phyloP scores from a whole-genome alignment of 2,329 filamentous ascomycete species.

The Colletotrichum orchidophilum region DNA sequence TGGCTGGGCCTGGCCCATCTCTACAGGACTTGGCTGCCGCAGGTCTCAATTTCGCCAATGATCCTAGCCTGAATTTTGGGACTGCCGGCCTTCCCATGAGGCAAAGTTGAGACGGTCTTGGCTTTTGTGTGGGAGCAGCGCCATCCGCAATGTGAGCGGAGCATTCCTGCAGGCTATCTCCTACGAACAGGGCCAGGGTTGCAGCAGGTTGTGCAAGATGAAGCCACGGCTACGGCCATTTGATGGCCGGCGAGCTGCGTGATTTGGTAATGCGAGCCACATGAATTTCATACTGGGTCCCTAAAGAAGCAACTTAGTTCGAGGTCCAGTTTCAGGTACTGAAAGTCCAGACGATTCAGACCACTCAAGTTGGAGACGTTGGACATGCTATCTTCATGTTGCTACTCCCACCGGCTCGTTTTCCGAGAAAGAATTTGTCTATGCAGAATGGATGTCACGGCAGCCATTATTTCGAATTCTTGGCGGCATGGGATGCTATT shows the following conservation, averaged over 20 bases:
- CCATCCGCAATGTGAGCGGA: background rate
- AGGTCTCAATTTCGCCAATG: constrained; percentile 1
- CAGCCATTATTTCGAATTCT: background rate
- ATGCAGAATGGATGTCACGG: background rate
- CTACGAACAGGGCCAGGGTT: background rate
- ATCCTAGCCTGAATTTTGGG: background rate
- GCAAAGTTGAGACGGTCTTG: constrained; percentile 30
- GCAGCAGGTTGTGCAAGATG: background rate
- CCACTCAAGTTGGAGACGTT: background rate
- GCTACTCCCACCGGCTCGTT: background rate
- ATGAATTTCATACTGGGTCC: background rate
- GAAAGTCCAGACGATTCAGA: constrained; percentile 16
- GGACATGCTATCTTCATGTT: background rate
- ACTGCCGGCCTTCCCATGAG: constrained; percentile 9
- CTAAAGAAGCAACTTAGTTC: background rate
- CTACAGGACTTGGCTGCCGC: constrained; percentile 4
- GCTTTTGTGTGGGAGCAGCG: background rate
- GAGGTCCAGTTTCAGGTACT: constrained; percentile 9
- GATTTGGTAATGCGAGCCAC: background rate
- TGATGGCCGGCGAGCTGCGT: background rate
- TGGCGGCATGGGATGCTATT: background rate
- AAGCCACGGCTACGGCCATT: constrained; percentile 4
- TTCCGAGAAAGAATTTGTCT: background rate
- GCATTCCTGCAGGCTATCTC: background rate
- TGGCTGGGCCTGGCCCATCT: background rate